Evolutionary conservation across 805 yeast genomes (phyloP), one percentile per base, ranked within the genome.

Genomic region (Blastobotrys parvus): DNA sequence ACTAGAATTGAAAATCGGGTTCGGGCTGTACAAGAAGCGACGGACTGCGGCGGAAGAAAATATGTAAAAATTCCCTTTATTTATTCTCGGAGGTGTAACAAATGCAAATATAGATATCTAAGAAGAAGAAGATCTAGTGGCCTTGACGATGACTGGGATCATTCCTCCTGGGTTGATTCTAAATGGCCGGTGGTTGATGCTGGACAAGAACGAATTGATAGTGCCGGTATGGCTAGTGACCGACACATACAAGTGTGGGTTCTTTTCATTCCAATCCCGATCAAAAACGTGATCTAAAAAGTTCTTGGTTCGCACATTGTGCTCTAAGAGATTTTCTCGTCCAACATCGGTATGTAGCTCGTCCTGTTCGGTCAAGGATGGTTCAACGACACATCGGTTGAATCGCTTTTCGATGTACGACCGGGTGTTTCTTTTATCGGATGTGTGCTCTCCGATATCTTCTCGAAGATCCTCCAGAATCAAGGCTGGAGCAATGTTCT

Each of bases 121-220:
- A n/a, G n/a, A n/a, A n/a, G n/a, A 32, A 16, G 19, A 8, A 16
- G 35, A 16, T 30, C 19, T 19, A 16, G 42, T 35, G 3, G 46
- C 77, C 51, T 69, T 69, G 3, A 74, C 73, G 40, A 74, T 61
- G 10, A 74, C 69, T 1, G 78, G 78, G 31, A 74, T 67, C 69
- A 74, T 69, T 10, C 75, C 77, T 4, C 78, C 78, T 1, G 78
- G 72, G 3, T 68, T 68, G 21, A 74, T 63, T 2, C 70, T 61
- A 50, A 74, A 74, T 16, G 60, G 55, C 37, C 77, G 58, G 53
- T 74, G 78, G 32, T 65, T 65, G 42, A 70, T 56, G 1, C 66
- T 76, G 46, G 62, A 47, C 39, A 72, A 59, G 45, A 71, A 70
- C 3, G 74, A 64, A 36, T 72, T 59, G 38, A 72, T 70, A 17